phyloP scores from a whole-genome alignment of 305 asterid genomes.

The Fraxinus albicans region DNA sequence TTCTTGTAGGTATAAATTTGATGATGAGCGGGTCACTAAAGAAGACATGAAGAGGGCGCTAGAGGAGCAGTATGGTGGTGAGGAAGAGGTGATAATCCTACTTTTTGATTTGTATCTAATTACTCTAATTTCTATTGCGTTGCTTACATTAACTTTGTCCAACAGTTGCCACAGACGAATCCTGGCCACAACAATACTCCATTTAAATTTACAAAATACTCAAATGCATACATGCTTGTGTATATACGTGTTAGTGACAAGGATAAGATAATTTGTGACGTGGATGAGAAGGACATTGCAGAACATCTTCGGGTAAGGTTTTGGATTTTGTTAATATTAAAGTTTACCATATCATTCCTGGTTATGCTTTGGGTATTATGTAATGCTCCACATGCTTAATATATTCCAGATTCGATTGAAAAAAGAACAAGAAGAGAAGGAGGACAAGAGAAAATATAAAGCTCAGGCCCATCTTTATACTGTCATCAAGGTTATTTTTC shows the following conservation, averaged over 20 bases:
- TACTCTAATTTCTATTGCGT: slow-evolving; percentile 13
- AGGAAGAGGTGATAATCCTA: slow-evolving; percentile 44
- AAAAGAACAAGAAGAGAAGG: slow-evolving; percentile 80
- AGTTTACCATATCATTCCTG: not conserved
- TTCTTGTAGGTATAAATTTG: slow-evolving; percentile 57
- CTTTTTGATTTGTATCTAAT: not conserved
- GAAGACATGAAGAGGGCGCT: slow-evolving; percentile 62
- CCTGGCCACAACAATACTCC: slow-evolving; percentile 58
- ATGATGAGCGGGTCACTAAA: slow-evolving; percentile 69
- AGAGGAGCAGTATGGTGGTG: slow-evolving; percentile 77
- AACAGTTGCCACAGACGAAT: slow-evolving; percentile 52
- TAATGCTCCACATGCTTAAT: not conserved
- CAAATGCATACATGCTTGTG: slow-evolving; percentile 66
- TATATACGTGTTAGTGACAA: slow-evolving; percentile 61
- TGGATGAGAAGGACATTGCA: slow-evolving; percentile 59
- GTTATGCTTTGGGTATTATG: not conserved
- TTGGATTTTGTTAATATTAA: not conserved
- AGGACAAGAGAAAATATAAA: slow-evolving; percentile 89
- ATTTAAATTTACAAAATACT: slow-evolving; percentile 56
- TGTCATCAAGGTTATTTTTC: slow-evolving; percentile 70
- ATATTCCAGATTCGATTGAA: slow-evolving; percentile 34
- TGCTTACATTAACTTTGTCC: slow-evolving; percentile 2
- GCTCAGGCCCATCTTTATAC: slow-evolving; percentile 95
- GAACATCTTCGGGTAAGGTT: slow-evolving; percentile 51
- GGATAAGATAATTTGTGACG: slow-evolving; percentile 57